Evolutionary conservation across 2,329 filamentous ascomycete genomes (phyloP).

Genomic region (Fusarium palustre): DNA sequence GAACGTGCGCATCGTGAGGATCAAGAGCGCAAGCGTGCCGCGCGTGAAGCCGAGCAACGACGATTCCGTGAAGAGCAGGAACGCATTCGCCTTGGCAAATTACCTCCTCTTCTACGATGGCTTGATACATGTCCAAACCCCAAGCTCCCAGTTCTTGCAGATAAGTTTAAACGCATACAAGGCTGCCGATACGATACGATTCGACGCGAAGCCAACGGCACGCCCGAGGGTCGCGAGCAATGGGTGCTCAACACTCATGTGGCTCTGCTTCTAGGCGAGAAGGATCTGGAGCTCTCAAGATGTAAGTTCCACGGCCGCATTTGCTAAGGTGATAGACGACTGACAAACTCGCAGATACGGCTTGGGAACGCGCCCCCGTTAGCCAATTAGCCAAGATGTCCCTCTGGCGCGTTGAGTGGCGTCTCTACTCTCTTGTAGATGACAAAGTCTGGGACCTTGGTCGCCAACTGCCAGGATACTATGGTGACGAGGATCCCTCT

Average conservation of each 20-base stretch:
- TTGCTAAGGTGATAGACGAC: not conserved
- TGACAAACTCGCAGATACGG: slow-evolving; percentile 60
- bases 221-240: slow-evolving; percentile 69
- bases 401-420: slow-evolving; percentile 70
- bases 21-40: slow-evolving; percentile 61
- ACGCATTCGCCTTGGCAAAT: slow-evolving; percentile 64
- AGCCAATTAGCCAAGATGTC: slow-evolving; percentile 66
- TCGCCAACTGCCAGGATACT: slow-evolving; percentile 64
- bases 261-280: slow-evolving; percentile 72
- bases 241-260: slow-evolving; percentile 75
- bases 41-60: slow-evolving; percentile 64
- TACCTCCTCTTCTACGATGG: slow-evolving; percentile 72
- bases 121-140: slow-evolving; percentile 66
- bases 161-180: slow-evolving; percentile 67
- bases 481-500: slow-evolving; percentile 59
- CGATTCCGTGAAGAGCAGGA: slow-evolving; percentile 67
- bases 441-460: slow-evolving; percentile 65
- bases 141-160: slow-evolving; percentile 62
- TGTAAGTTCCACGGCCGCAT: slow-evolving; percentile 62
- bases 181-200: slow-evolving; percentile 75
- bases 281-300: slow-evolving; percentile 69
- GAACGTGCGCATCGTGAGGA: slow-evolving; percentile 59
- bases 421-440: slow-evolving; percentile 66
- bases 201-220: slow-evolving; percentile 63
- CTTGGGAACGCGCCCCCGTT: slow-evolving; percentile 68